phyloP scores from a whole-genome alignment of 257 asterid genomes.

The Linaria vulgaris region DNA sequence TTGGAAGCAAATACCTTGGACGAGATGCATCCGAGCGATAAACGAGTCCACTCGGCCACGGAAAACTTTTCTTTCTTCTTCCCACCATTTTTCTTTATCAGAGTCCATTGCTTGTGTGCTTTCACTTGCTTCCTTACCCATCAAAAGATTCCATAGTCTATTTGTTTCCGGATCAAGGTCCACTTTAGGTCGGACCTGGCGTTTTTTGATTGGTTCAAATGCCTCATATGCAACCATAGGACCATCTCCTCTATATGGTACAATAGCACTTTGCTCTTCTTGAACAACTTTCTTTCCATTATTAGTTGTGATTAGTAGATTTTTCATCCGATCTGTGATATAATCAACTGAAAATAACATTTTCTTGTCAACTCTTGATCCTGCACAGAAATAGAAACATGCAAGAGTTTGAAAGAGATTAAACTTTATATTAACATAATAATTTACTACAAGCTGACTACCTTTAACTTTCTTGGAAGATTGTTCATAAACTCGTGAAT shows the following conservation, averaged over 20 bases:
- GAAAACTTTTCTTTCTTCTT: constrained; percentile 69
- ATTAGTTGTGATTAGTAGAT: constrained; percentile 41
- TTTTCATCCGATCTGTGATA: constrained; percentile 39
- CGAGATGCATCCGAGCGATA: constrained; percentile 90
- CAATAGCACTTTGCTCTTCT: constrained; percentile 51
- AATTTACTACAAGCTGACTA: constrained; percentile 27
- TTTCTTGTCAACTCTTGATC: constrained; percentile 33
- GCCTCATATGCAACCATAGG: constrained; percentile 55
- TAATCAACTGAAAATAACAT: constrained; percentile 37
- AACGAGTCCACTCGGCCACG: constrained; percentile 83
- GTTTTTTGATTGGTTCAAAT: constrained; percentile 48
- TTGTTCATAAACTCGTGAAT: constrained; percentile 25
- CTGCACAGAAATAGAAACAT: constrained; percentile 41
- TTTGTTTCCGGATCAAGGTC: constrained; percentile 91
- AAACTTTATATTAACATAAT: constrained; percentile 15
- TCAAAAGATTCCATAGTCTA: constrained; percentile 81
- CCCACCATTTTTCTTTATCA: constrained; percentile 82
- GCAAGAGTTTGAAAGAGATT: constrained; percentile 9
- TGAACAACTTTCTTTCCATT: constrained; percentile 26
- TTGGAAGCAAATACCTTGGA: constrained; percentile 70
- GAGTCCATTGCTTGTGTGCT: constrained; percentile 51
- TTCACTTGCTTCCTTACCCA: constrained; percentile 69
- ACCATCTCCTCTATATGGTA: constrained; percentile 65
- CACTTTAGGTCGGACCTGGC: constrained; percentile 73
- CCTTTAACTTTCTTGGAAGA: constrained; percentile 51